Evolutionary conservation across 129 eudicot genomes (phyloP).

Genomic region (Chrysanthemum seticuspe): DNA sequence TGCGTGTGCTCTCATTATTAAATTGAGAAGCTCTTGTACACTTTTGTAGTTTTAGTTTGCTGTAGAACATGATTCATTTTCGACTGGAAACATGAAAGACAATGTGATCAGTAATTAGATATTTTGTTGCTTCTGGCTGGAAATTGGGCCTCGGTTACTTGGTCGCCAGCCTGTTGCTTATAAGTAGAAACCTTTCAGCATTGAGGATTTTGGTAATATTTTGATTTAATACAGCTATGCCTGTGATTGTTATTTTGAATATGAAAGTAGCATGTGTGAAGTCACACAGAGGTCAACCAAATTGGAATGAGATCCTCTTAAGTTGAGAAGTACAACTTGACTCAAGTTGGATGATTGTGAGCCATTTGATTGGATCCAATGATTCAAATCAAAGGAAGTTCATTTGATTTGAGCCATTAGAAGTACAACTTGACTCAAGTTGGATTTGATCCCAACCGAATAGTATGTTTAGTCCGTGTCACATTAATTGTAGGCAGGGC

Average conservation of each 20-base stretch:
- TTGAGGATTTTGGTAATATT: constrained; percentile 6
- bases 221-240: not conserved
- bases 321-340: too few relatives aligned
- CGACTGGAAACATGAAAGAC: not conserved
- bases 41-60: not conserved
- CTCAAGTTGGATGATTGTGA: too few relatives aligned
- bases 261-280: not conserved
- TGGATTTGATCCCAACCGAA: not conserved
- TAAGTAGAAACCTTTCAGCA: constrained; percentile 10
- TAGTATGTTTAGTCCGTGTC: not conserved
- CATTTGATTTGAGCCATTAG: too few relatives aligned
- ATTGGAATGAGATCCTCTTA: too few relatives aligned
- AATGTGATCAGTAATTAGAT: not conserved
- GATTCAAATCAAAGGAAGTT: too few relatives aligned
- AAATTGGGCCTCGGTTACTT: not conserved
- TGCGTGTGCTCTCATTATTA: not conserved
- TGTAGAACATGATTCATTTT: not conserved
- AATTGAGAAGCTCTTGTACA: not conserved
- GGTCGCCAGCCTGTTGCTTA: not conserved
- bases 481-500: not conserved
- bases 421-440: too few relatives aligned
- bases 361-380: too few relatives aligned
- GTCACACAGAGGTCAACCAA: not conserved
- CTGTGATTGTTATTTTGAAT: not conserved
- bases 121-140: not conserved